phyloP scores from a whole-genome alignment of 2,329 filamentous ascomycete species.

The Botrytis galanthina region DNA sequence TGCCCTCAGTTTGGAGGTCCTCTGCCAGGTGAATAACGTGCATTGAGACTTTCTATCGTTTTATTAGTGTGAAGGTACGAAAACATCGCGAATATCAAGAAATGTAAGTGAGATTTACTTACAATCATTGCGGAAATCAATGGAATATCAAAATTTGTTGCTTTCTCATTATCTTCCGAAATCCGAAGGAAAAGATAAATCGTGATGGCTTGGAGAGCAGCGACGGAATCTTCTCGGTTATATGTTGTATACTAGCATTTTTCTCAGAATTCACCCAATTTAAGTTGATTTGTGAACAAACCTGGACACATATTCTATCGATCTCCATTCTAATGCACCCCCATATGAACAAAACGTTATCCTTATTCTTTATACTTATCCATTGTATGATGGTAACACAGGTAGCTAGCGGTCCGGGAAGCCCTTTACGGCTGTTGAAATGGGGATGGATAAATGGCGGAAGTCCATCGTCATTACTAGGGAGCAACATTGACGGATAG shows the following conservation, averaged over 20 bases:
- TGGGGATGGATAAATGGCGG: constrained; percentile 30
- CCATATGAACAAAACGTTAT: constrained; percentile 27
- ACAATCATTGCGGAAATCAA: constrained; percentile 27
- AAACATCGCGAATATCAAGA: not conserved
- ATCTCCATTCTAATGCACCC: constrained; percentile 26
- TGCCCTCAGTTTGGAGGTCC: not conserved
- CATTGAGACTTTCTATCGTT: not conserved
- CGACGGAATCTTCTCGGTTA: constrained; percentile 20
- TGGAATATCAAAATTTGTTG: constrained; percentile 24
- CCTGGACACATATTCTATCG: constrained; percentile 26
- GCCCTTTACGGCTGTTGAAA: not conserved
- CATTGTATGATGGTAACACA: constrained; percentile 24
- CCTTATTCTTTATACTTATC: constrained; percentile 23
- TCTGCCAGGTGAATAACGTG: not conserved
- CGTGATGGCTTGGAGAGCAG: constrained; percentile 27
- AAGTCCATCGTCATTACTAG: not conserved
- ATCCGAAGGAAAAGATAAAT: constrained; percentile 27
- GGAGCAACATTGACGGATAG: constrained; percentile 29
- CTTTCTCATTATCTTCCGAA: constrained; percentile 24
- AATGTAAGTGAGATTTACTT: not conserved
- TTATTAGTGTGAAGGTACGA: not conserved
- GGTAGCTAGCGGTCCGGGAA: constrained; percentile 20
- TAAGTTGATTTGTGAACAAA: not conserved
- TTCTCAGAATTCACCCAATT: not conserved
- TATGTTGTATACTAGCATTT: constrained; percentile 21